phyloP scores from a whole-genome alignment of 75 land plant species.

The Azolla pinnata region DNA sequence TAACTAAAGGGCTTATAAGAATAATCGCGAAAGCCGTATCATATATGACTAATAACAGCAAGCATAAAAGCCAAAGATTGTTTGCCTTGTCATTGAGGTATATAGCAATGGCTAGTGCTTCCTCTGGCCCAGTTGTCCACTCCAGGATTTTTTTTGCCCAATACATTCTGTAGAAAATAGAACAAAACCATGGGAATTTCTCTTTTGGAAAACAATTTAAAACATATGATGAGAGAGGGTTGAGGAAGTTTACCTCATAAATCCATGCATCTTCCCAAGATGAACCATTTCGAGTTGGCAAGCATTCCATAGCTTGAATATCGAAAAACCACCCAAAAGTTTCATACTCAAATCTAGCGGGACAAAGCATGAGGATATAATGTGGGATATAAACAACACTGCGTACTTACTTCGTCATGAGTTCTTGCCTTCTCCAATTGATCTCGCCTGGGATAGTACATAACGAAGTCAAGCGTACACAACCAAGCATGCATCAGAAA shows the following conservation, averaged over 20 bases:
- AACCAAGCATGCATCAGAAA: not conserved
- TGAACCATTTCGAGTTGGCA: constrained; percentile 94
- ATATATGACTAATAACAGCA: too few relatives aligned
- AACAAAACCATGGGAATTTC: not conserved
- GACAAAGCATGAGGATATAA: not conserved
- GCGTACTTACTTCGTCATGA: constrained; percentile 56
- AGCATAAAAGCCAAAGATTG: too few relatives aligned
- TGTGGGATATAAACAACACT: not conserved
- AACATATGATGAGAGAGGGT: too few relatives aligned
- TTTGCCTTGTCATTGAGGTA: constrained; percentile 99
- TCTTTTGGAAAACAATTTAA: not conserved
- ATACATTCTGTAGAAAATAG: constrained; percentile 69
- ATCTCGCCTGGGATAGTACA: constrained; percentile 38
- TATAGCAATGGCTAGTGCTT: constrained; percentile 78
- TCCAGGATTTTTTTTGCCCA: constrained; percentile 99
- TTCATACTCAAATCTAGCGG: too few relatives aligned
- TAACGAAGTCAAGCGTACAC: not conserved
- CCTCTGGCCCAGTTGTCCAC: constrained; percentile 91
- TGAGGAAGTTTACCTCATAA: constrained; percentile 66
- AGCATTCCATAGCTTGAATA: constrained; percentile 90
- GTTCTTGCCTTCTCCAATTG: constrained; percentile 88
- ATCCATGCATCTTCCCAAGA: constrained; percentile 96
- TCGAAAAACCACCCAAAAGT: constrained; percentile 1
- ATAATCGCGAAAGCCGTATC: too few relatives aligned
- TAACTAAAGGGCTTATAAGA: not conserved